phyloP scores from a whole-genome alignment of 345 rosid species.

The Syzygium jambos region DNA sequence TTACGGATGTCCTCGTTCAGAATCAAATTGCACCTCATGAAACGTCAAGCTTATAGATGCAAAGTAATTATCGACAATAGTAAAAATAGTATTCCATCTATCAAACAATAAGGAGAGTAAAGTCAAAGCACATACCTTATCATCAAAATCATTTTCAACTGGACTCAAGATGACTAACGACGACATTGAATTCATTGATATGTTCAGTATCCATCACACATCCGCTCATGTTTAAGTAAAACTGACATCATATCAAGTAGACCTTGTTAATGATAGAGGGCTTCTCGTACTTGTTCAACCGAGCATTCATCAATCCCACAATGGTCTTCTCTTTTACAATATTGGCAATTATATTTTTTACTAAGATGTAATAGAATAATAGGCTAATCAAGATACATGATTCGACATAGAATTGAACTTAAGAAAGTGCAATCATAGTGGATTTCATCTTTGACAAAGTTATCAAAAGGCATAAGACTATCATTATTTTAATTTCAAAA shows the following conservation, averaged over 20 bases:
- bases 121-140: not conserved
- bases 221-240: not conserved
- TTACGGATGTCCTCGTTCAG: not conserved
- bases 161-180: not conserved
- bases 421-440: not conserved
- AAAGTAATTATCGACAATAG: not conserved
- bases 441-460: not conserved
- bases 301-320: not conserved
- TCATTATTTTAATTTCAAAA: not conserved
- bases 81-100: not conserved
- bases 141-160: not conserved
- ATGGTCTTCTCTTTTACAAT: not conserved
- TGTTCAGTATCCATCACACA: not conserved
- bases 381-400: not conserved
- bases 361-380: not conserved
- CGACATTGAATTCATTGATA: not conserved
- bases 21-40: not conserved
- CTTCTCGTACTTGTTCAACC: not conserved
- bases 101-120: not conserved
- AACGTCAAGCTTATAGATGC: not conserved
- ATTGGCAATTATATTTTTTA: not conserved
- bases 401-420: not conserved
- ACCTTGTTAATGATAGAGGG: not conserved
- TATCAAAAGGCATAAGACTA: not conserved
- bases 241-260: not conserved